Evolutionary conservation across 1,284 basidiomycete genomes (phyloP).

Genomic region (Singerocomus rubriflavus): DNA sequence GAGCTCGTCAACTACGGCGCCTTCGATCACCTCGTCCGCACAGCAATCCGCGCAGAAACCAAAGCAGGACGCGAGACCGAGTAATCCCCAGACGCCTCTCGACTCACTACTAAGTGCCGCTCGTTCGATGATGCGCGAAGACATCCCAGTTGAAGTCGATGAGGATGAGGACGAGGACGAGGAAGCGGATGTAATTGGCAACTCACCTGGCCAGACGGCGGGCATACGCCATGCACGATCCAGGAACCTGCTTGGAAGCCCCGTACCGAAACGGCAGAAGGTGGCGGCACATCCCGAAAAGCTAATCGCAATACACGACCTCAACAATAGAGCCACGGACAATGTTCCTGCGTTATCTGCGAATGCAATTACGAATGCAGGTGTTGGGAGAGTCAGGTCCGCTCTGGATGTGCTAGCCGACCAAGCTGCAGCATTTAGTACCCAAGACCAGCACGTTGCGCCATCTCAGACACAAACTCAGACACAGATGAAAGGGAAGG

Average conservation of each 20-base stretch:
- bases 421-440: slow-evolving; percentile 51
- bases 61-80: slow-evolving; percentile 16
- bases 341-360: background rate
- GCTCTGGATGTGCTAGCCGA: slow-evolving; percentile 70
- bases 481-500: slow-evolving; percentile 16
- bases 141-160: slow-evolving; percentile 21
- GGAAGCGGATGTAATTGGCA: slow-evolving; percentile 18
- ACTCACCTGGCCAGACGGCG: slow-evolving; percentile 12
- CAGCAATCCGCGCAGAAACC: slow-evolving; percentile 20
- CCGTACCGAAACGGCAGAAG: slow-evolving; percentile 31
- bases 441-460: slow-evolving; percentile 20
- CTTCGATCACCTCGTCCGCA: slow-evolving; percentile 26
- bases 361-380: slow-evolving; percentile 2
- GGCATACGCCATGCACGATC: slow-evolving; percentile 16
- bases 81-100: slow-evolving; percentile 38
- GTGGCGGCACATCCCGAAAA: slow-evolving; percentile 15
- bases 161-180: slow-evolving; percentile 27
- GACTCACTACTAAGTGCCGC: slow-evolving; percentile 62
- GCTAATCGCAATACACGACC: slow-evolving; percentile 4
- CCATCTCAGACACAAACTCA: background rate
- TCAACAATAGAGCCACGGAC: background rate
- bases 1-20: slow-evolving; percentile 31
- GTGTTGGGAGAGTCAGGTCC: slow-evolving; percentile 38
- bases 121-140: slow-evolving; percentile 51
- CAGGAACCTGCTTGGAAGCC: slow-evolving; percentile 36